Evolutionary conservation across 805 yeast genomes (phyloP), one percentile per base, ranked within the genome.

Genomic region (Starmerella stigmatis): DNA sequence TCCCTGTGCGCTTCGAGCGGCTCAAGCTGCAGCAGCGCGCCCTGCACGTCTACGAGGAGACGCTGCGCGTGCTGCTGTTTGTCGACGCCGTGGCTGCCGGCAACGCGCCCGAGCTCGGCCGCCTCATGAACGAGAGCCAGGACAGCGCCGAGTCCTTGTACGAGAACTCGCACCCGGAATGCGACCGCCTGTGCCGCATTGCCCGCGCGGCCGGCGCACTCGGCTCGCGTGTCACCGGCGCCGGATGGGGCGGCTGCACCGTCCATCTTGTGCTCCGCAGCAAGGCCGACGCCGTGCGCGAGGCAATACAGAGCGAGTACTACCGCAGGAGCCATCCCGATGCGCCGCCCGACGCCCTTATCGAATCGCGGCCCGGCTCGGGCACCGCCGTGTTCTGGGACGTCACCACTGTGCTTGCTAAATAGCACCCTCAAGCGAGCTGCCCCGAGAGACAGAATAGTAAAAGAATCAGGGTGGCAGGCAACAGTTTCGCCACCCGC

Each of bases 161-260:
- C 61, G 69, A 76, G 45, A 75, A 80, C 44, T 76, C 83, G 3
- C 72, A 74, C 50, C 68, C 67, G 1, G 78, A 72, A 49, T 69
- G 78, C 45, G 74, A 79, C 45, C 60, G 62, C 11, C 59, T 80
- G 31, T 75, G 81, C 55, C 44, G 57, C 8, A 70, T 80, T 42
- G 85, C 83, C 3, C 58, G 65, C 32, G 57, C 51, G 2, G 68
- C 72, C 48, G 86, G 86, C 3, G 67, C 83, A 1, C 67, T 62
- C 47, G 86, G 86, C 15, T 75, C 83, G 1, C 68, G 88, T 44
- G 70, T 78, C n/a, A 79, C 86, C 9, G 88, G 86, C 22, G 86
- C 88, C 16, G 88, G 88, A 4, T 80, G 78, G 71, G 86, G 86
- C 27, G 86, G 86, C 5, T 75, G 79, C 25, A 69, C 81, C 0